Evolutionary conservation across 2,329 filamentous ascomycete genomes (phyloP).

Genomic region (Hypoxylon sp.): DNA sequence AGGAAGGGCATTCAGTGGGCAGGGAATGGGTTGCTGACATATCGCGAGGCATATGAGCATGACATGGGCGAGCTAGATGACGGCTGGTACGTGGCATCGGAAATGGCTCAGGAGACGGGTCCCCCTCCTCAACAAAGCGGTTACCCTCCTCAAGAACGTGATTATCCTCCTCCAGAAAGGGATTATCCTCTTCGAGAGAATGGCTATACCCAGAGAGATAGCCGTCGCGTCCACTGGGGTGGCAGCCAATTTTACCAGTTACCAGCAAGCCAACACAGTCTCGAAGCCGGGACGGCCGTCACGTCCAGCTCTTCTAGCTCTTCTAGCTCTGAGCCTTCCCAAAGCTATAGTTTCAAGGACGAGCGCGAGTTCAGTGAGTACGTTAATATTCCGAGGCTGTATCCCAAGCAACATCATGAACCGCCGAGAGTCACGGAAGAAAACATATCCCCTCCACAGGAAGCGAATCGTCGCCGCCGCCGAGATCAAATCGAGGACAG

Average conservation of each 20-base stretch:
- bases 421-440: not conserved
- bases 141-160: too few relatives aligned
- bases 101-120: not conserved
- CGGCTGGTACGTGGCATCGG: not conserved
- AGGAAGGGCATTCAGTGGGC: constrained; percentile 1
- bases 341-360: not conserved
- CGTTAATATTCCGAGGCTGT: not conserved
- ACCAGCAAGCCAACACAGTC: not conserved
- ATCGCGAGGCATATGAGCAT: not conserved
- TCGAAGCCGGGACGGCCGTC: not conserved
- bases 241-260: not conserved
- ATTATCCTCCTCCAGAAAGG: too few relatives aligned
- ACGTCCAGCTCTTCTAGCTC: not conserved
- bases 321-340: not conserved
- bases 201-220: not conserved
- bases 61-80: not conserved
- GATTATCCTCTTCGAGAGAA: not conserved
- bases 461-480: not conserved
- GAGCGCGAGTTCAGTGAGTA: too few relatives aligned
- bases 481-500: not conserved
- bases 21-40: not conserved
- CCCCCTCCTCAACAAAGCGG: too few relatives aligned
- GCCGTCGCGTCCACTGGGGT: not conserved
- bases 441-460: not conserved
- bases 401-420: not conserved